A percentile compares a stretch with the other conserved stretches of the same genome.
phyloP scores from a whole-genome alignment of 1,139 yeast genomes.

The Geotrichum histeridarum region DNA sequence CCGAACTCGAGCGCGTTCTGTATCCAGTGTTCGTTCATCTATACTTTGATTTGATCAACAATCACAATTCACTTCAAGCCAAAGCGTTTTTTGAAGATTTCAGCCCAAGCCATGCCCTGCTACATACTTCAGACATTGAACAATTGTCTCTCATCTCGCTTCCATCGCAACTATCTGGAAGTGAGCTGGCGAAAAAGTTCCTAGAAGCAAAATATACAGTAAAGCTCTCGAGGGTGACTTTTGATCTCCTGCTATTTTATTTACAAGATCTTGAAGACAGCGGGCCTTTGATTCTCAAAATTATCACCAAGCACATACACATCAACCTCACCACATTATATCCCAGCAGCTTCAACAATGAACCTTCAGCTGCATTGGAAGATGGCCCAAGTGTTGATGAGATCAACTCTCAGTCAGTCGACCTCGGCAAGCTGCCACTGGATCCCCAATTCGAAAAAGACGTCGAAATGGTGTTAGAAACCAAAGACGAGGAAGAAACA shows the following conservation, averaged over 20 bases:
- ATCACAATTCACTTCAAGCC: conserved; percentile 57
- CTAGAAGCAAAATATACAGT: conserved; percentile 68
- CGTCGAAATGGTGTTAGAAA: conserved; percentile 74
- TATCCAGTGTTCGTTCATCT: conserved; percentile 90
- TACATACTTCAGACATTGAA: conserved; percentile 74
- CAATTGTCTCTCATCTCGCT: conserved; percentile 68
- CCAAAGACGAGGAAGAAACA: conserved; percentile 49
- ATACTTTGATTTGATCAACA: conserved; percentile 69
- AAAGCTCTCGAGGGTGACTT: conserved; percentile 74
- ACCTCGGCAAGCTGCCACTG: conserved; percentile 75
- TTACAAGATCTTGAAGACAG: conserved; percentile 90
- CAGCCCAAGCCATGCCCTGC: conserved; percentile 63
- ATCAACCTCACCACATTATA: conserved; percentile 49
- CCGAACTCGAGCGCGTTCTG: conserved; percentile 75
- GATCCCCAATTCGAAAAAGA: conserved; percentile 84
- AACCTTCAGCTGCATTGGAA: conserved; percentile 44
- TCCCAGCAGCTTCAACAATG: conserved; percentile 34
- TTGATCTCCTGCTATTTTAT: conserved; percentile 77
- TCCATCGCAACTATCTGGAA: conserved; percentile 76
- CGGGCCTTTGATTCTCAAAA: conserved; percentile 78
- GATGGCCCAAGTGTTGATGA: conserved; percentile 54
- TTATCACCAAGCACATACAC: conserved; percentile 79
- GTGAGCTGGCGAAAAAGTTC: conserved; percentile 73
- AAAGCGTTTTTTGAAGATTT: conserved; percentile 71
- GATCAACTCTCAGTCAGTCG: conserved; percentile 68